phyloP scores from a whole-genome alignment of 2,329 filamentous ascomycete genomes.

The Fusarium nisikadoi region DNA sequence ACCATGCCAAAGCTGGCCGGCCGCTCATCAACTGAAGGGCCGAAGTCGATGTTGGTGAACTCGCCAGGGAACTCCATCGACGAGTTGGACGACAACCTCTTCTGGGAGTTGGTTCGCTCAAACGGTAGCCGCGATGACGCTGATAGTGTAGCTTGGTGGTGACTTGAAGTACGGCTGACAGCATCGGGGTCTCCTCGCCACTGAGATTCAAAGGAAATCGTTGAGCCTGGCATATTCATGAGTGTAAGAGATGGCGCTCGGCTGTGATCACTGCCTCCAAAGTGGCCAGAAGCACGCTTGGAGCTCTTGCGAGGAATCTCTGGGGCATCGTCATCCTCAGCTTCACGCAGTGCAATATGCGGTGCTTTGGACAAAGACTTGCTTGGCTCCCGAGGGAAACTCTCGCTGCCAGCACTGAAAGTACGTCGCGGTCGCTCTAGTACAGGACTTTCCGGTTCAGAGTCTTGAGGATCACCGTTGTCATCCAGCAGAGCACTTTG shows the following conservation, averaged over 20 bases:
- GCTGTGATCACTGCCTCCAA: conserved; percentile 38
- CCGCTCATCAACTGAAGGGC: conserved; percentile 55
- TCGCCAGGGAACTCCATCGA: conserved; percentile 61
- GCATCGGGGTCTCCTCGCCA: conserved; percentile 34
- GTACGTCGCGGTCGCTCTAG: conserved; percentile 43
- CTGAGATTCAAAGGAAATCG: conserved; percentile 37
- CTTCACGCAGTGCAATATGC: conserved; percentile 30
- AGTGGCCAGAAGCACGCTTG: conserved; percentile 63
- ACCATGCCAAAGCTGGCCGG: conserved; percentile 68
- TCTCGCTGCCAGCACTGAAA: conserved; percentile 56
- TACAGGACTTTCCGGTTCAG: conserved; percentile 54
- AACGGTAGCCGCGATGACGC: conserved; percentile 60
- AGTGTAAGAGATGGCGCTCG: conserved; percentile 52
- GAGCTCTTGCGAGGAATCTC: conserved; percentile 79
- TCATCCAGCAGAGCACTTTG: conserved; percentile 56
- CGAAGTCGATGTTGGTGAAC: conserved; percentile 55
- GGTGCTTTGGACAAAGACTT: conserved; percentile 36
- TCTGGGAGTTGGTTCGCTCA: conserved; percentile 65
- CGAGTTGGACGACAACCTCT: conserved; percentile 61
- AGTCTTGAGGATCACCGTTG: conserved; percentile 58
- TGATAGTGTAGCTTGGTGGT: conserved; percentile 40
- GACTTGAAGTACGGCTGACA: conserved; percentile 37
- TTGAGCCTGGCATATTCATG: conserved; percentile 39
- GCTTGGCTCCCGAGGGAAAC: conserved; percentile 41
- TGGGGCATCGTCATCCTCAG: conserved; percentile 56